These are phyloP conservation scores for Entomortierella lignicola DNA, from an alignment of 192 early-diverging fungal species.

Conservation along the genomic window DNA sequence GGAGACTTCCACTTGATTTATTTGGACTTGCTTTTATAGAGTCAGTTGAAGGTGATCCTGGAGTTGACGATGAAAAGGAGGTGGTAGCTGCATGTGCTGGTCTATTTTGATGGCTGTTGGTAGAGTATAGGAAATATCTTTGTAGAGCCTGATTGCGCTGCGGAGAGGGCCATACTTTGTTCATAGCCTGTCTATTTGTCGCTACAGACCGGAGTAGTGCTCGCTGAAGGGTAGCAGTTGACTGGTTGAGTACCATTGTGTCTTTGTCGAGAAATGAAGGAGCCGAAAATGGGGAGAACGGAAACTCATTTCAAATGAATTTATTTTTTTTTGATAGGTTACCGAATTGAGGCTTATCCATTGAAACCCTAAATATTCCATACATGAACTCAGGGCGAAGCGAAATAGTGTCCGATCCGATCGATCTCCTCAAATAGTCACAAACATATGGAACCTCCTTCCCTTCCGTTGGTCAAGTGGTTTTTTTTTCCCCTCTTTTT, in stretches of 20 bases:
- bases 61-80: no score
- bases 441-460: no score
- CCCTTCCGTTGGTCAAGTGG: no score
- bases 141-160: not conserved
- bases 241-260: not conserved
- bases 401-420: no score
- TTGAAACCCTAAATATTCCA: no score
- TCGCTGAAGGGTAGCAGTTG: not conserved
- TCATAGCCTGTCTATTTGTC: not conserved
- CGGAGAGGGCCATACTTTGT: not conserved
- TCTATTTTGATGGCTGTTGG: not conserved
- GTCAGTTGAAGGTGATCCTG: not conserved
- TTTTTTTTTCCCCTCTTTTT: no score
- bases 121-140: slow-evolving; percentile 10
- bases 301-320: not conserved
- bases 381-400: no score
- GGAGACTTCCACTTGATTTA: not conserved
- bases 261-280: not conserved
- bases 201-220: not conserved
- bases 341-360: no score
- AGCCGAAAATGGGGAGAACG: no score
- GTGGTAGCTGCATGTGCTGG: not conserved
- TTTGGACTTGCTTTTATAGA: not conserved
- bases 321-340: no score
- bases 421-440: no score